These are phyloP conservation scores for Inga leiocalycina DNA, from an alignment of 306 rosid genomes.

Conservation along the genomic window DNA sequence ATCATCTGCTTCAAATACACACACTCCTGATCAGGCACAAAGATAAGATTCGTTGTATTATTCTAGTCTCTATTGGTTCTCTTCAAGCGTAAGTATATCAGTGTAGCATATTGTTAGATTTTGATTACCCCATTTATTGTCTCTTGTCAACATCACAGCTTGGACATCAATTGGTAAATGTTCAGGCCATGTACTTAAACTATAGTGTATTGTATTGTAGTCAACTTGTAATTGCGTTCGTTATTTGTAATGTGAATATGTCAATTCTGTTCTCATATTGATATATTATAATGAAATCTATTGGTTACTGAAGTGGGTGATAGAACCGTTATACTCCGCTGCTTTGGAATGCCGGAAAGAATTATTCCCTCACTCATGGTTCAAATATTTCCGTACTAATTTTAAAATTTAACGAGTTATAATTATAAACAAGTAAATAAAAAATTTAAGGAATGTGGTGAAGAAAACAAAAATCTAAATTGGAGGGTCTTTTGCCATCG, in stretches of 20 bases:
- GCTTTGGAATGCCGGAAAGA: background rate
- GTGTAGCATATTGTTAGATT: conserved; percentile 33
- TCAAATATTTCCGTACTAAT: background rate
- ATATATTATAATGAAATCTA: conserved; percentile 12
- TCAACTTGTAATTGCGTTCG: conserved; percentile 46
- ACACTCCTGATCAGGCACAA: conserved; percentile 68
- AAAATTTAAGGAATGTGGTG: background rate
- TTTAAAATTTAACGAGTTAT: background rate
- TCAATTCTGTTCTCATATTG: background rate
- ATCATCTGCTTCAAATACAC: conserved; percentile 68
- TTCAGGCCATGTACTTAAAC: conserved; percentile 37
- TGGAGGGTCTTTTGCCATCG: no score
- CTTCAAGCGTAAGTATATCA: no score
- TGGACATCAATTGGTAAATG: conserved; percentile 36
- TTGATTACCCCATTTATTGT: conserved; percentile 41
- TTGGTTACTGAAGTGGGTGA: background rate
- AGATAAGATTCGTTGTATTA: conserved; percentile 48
- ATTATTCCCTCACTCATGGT: background rate
- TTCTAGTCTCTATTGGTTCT: conserved; percentile 15
- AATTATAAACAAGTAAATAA: background rate
- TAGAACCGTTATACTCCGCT: background rate
- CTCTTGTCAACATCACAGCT: conserved; percentile 47
- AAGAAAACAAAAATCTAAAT: no score
- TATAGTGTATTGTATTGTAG: conserved; percentile 43
- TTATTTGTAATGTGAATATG: conserved; percentile 29